Percentiles rank a stretch among this genome's conserved stretches.
phyloP scores from a whole-genome alignment of 2,329 filamentous ascomycete genomes.

The Neonectria sp. region DNA sequence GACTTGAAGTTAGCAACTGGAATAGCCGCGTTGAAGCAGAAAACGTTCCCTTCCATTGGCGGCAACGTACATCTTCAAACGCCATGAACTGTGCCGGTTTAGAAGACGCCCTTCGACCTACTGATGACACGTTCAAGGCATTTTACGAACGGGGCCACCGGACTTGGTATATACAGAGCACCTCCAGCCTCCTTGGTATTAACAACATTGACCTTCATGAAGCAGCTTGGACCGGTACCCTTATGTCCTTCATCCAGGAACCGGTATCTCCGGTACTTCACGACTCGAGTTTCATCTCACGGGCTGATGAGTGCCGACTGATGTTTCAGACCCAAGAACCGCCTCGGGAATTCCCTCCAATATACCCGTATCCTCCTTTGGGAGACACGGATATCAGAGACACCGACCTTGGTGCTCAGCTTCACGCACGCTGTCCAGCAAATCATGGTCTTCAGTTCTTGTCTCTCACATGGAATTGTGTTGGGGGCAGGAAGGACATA shows the following conservation, averaged over 20 bases:
- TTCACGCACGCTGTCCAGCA: conserved; percentile 13
- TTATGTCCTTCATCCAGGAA: conserved; percentile 26
- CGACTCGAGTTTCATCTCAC: conserved; percentile 6
- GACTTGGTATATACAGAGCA: conserved; percentile 19
- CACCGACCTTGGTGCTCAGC: conserved; percentile 12
- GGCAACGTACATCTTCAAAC: conserved; percentile 2
- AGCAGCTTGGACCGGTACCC: conserved; percentile 21
- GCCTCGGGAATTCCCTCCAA: conserved; percentile 14
- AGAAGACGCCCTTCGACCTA: conserved; percentile 20
- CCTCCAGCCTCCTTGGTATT: neutral
- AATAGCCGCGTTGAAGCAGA: neutral
- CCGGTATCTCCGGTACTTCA: neutral
- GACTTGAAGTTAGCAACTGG: too few species aligned
- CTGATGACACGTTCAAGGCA: conserved; percentile 13
- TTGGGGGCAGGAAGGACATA: conserved; percentile 3
- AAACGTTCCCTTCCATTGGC: neutral
- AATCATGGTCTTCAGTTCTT: conserved; percentile 8
- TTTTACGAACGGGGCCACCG: conserved; percentile 24
- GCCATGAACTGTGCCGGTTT: conserved; percentile 7
- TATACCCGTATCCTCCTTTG: conserved; percentile 13
- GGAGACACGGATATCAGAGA: conserved; percentile 19
- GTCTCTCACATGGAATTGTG: conserved; percentile 11
- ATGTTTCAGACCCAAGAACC: conserved; percentile 20
- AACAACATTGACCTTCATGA: conserved; percentile 23
- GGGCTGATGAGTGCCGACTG: conserved; percentile 24